These are phyloP conservation scores for Silene coronaria DNA, from an alignment of 179 eudicot species.

Conservation along the genomic window DNA sequence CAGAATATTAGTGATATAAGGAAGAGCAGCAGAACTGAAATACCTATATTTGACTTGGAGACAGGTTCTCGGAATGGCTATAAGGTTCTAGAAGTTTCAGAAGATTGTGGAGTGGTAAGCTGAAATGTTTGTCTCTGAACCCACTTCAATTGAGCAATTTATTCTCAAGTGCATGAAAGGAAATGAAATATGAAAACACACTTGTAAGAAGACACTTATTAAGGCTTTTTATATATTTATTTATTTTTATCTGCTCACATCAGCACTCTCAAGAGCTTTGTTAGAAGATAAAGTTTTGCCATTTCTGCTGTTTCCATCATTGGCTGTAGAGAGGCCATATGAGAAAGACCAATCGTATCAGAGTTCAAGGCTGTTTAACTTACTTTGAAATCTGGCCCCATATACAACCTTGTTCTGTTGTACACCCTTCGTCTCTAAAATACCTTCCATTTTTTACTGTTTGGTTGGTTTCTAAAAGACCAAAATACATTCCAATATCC, in stretches of 20 bases:
- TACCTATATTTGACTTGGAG: constrained; percentile 84
- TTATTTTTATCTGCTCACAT: not conserved
- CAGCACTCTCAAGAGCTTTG: too few relatives aligned
- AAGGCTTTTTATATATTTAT: not conserved
- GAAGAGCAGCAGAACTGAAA: constrained; percentile 58
- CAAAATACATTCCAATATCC: too few relatives aligned
- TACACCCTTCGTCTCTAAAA: too few relatives aligned
- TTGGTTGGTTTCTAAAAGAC: too few relatives aligned
- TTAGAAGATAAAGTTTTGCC: too few relatives aligned
- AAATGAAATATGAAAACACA: constrained; percentile 7
- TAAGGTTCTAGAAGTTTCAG: constrained; percentile 82
- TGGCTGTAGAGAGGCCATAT: too few relatives aligned
- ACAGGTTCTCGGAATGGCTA: constrained; percentile 76
- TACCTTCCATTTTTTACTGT: too few relatives aligned
- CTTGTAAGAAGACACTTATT: not conserved
- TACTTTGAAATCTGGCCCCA: too few relatives aligned
- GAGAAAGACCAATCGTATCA: too few relatives aligned
- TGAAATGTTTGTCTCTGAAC: not conserved
- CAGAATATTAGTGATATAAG: constrained; percentile 88
- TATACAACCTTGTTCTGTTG: too few relatives aligned
- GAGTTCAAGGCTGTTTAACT: too few relatives aligned
- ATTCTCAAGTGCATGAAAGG: not conserved
- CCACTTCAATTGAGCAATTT: constrained; percentile 3
- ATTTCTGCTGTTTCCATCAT: too few relatives aligned
- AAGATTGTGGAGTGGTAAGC: constrained; percentile 97